phyloP scores from a whole-genome alignment of 2,329 filamentous ascomycete species.

The Neurospora sp. region DNA sequence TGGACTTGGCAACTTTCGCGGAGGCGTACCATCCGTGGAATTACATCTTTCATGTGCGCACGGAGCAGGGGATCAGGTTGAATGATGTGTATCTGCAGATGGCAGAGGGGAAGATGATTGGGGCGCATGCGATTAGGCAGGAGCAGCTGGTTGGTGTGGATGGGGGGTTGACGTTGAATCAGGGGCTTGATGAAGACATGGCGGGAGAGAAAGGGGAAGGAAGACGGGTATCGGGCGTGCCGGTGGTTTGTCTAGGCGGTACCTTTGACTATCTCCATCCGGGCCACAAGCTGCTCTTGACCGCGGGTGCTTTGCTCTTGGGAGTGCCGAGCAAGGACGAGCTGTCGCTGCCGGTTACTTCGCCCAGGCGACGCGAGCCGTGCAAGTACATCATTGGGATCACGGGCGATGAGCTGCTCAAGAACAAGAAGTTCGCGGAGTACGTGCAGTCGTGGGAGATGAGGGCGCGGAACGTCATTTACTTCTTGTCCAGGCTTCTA shows the following conservation, averaged over 20 bases:
- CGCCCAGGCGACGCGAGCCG: conserved; percentile 18
- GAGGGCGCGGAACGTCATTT: conserved; percentile 58
- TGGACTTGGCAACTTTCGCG: conserved; percentile 43
- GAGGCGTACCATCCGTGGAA: conserved; percentile 50
- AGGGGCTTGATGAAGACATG: not conserved
- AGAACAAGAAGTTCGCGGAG: conserved; percentile 80
- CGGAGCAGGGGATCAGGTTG: conserved; percentile 52
- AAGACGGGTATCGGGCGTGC: conserved; percentile 9
- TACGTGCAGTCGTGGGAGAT: conserved; percentile 72
- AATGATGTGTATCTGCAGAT: conserved; percentile 38
- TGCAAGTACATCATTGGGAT: conserved; percentile 72
- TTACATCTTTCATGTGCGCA: conserved; percentile 55
- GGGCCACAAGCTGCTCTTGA: conserved; percentile 91
- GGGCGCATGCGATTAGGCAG: conserved; percentile 26
- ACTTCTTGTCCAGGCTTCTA: conserved; percentile 61
- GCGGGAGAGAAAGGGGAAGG: not conserved
- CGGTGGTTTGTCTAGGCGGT: conserved; percentile 71
- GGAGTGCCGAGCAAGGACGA: conserved; percentile 36
- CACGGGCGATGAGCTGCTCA: conserved; percentile 76
- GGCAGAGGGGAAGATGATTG: conserved; percentile 34
- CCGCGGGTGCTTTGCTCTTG: conserved; percentile 69
- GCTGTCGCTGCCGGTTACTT: not conserved
- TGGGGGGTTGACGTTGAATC: conserved; percentile 40
- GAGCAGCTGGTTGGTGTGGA: conserved; percentile 42
- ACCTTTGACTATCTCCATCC: conserved; percentile 96